Base-by-base conservation (phyloP, 768 basidiomycete species). In the Xerocomellus dryophilus region DNA sequence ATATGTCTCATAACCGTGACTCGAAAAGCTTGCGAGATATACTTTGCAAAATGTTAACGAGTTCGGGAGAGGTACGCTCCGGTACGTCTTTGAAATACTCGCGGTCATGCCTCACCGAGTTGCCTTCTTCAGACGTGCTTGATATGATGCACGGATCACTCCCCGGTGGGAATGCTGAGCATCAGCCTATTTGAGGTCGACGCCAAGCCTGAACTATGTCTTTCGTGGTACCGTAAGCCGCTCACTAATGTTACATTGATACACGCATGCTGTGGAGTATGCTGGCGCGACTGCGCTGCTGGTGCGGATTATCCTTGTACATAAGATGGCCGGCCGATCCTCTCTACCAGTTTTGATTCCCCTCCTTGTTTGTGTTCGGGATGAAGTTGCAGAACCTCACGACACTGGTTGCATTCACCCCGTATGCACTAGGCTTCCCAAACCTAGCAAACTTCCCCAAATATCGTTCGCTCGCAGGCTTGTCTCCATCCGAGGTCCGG, bases 131-230 rank as follows among this genome's bases (percentile, higher is more conserved):
- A 93, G 91, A 84, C 83, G 23, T 93, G 91, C 62, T 73, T 93
- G 40, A 73, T 81, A 7, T 76, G 83, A 53, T 93, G 91, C 66
- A 75, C 91, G 63, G 88, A 91, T 49, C 81, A 89, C 41, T 93
- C 90, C 66, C 76, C 93, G 75, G 88, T 92, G 71, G 88, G 88
- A 3, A 34, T 92, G 90, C 25, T 91, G 63, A 74, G 88, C 81
- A 47, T 32, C 4, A 5, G 15, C 10, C 14, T 29, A 25, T 23
- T 49, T 46, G 35, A 23, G 18, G 27, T 20, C 25, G 31, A 41
- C n/a, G n/a, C n/a, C 15, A 18, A 57, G 34, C 47, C 50, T 54
- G 46, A 63, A 32, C 0, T 12, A 9, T 8, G 15, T 35, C 59
- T 34, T 46, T 14, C 21, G 27, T 36, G 34, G 23, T 23, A 23